Conservation (phyloP, 306 rosid genomes). For the Acmispon strigosus region DNA sequence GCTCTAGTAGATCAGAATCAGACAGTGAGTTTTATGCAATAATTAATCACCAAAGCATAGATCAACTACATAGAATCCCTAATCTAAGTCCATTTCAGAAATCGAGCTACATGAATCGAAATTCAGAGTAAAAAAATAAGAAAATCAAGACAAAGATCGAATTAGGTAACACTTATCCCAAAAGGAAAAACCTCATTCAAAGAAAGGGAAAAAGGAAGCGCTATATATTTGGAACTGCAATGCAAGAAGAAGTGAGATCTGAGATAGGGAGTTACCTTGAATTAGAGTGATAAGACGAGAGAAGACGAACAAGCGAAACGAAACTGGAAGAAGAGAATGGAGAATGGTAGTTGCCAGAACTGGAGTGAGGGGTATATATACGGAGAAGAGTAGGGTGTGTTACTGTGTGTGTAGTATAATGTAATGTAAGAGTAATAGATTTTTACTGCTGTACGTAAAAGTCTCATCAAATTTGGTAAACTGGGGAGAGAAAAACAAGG, state of each 20-base stretch:
- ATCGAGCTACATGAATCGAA: neutral
- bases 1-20: neutral
- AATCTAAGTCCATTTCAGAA: conserved; percentile 8
- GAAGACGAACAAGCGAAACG: neutral
- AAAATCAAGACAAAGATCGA: neutral
- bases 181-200: neutral
- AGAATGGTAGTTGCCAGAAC: neutral
- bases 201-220: neutral
- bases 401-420: neutral
- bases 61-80: conserved; percentile 19
- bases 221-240: neutral
- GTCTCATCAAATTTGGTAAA: neutral
- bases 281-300: neutral
- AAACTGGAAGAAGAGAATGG: neutral
- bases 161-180: neutral
- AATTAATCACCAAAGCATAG: conserved; percentile 7
- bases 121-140: neutral
- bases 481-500: neutral
- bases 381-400: neutral
- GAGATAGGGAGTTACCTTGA: neutral
- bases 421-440: neutral
- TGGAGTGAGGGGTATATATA: neutral
- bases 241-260: neutral
- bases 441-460: neutral
- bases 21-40: neutral